Evolutionary conservation across 2,329 filamentous ascomycete genomes (phyloP), one percentile per base, ranked within the genome.

Genomic region (Botrytis fabae): DNA sequence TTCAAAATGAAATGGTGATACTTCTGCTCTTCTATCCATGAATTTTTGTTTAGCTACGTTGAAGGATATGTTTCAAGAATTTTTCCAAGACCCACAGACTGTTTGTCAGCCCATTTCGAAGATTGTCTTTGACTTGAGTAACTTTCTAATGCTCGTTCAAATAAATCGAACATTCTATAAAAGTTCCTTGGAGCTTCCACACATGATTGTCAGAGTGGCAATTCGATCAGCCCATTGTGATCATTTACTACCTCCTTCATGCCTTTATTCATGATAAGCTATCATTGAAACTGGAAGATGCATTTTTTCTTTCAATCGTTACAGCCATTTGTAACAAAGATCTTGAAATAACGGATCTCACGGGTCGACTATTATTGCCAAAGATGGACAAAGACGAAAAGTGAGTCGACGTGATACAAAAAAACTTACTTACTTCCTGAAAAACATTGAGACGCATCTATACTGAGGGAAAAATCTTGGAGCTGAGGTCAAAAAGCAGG

Each of bases 301-400:
- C 1, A 5, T 25, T 28, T 4, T 0, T 57, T 28, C 18, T 2
- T 57, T 16, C n/a, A 57, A 16, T 57, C 7, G 14, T 5, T 57
- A 18, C 25, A 8, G 3, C 1, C 6, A 4, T 28, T 2, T 16
- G 12, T 1, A 57, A 18, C 4, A 57, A 0, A 28, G 2, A 28
- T 18, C 16, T 28, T 5, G 25, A 57, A 28, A 28, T 28, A 16
- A 3, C 9, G 12, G 25, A 65, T 25, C 32, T n/a, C 5, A 14
- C n/a, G 18, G 3, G 28, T 20, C 25, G 28, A 22, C 32, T 32
- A 40, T 18, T 16, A 65, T 40, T 18, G 12, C n/a, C 12, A 32
- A 22, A 22, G 5, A 65, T 65, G n/a, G 40, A 46, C 16, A 46
- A 32, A 25, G 42, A 46, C 38, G 46, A 32, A 65, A 16, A 65